Evolutionary conservation across 2,329 filamentous ascomycete genomes (phyloP), one percentile per base, ranked within the genome.

Genomic region (Myrmaecium sp.): DNA sequence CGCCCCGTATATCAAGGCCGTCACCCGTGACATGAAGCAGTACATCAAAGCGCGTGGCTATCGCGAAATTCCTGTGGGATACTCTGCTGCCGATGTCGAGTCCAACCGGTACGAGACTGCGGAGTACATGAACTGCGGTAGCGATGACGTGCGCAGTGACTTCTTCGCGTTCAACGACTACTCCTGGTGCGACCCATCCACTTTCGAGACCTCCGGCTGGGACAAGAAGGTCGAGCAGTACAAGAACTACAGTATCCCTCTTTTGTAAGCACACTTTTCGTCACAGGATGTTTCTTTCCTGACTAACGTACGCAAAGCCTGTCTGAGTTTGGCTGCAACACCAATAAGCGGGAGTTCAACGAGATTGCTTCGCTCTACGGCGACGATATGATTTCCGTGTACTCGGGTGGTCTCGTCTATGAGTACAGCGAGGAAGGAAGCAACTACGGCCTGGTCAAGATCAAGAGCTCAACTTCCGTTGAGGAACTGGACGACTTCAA

Each of bases 391-490:
- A 83, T 76, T 5, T 41, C 53, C 11, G 83, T 94, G 43, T 95
- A 93, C 68, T 94, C 84, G 21, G 89, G 89, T 43, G 89, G 89
- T 51, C 69, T 98, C 20, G 79, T 94, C 52, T 98, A 94, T 59
- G 84, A 95, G 57, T 98, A 93, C 62, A 74, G 78, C 6, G 58
- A 77, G 44, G 49, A 52, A 39, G 41, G 41, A 23, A 51, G 74
- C 57, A 64, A 74, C 23, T 95, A 73, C 53, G 86, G 84, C 36
- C 74, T 92, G 32, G 82, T 84, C 46, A 56, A 68, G 31, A 60
- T 89, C 44, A 45, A 52, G 24, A 30, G 23, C 16, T 66, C 63
- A 35, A 42, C 52, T 46, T 54, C 52, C 15, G 64, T 78, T 31
- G 57, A 56, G 17, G 66, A 75, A 36, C 55, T 63, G 17, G 35